A percentile compares a stretch with the other conserved stretches of the same genome.
Conservation (phyloP, 176 grass and related monocot species). For the Oryza nivara region DNA sequence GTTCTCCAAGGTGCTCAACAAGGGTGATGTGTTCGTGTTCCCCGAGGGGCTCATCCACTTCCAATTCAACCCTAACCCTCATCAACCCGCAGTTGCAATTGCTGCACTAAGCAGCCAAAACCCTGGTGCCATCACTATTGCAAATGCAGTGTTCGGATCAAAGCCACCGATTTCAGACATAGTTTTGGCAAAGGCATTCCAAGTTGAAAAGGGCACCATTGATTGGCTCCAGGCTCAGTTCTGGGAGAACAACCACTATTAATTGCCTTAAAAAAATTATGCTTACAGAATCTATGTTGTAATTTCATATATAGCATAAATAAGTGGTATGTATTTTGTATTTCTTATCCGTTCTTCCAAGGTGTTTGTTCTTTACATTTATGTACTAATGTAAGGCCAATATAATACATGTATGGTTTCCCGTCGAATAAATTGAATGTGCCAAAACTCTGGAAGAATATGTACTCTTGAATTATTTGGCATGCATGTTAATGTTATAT, state of each 20-base stretch:
- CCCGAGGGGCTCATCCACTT: slow-evolving; percentile 10
- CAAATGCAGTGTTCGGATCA: slow-evolving; percentile 30
- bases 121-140: slow-evolving; percentile 5
- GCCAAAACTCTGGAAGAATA: too few relatives aligned
- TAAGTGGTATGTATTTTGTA: too few relatives aligned
- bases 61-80: slow-evolving; percentile 18
- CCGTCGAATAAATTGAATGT: too few relatives aligned
- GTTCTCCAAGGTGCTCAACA: slow-evolving; percentile 34
- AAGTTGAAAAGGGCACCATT: slow-evolving; percentile 29
- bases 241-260: not conserved
- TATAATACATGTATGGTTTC: too few relatives aligned
- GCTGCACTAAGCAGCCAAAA: slow-evolving; percentile 32
- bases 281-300: too few relatives aligned
- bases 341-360: too few relatives aligned
- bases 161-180: slow-evolving; percentile 14
- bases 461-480: too few relatives aligned
- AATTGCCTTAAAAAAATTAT: too few relatives aligned
- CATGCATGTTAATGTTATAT: too few relatives aligned
- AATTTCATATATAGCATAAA: too few relatives aligned
- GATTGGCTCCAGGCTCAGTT: slow-evolving; percentile 45
- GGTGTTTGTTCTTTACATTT: too few relatives aligned
- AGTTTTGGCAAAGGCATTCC: slow-evolving; percentile 20
- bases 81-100: not conserved
- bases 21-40: slow-evolving; percentile 34
- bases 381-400: too few relatives aligned